A percentile compares a stretch with the other conserved stretches of the same genome.
Conservation (phyloP, 495 filamentous ascomycete genomes). For the Hypoxylon perforatum region DNA sequence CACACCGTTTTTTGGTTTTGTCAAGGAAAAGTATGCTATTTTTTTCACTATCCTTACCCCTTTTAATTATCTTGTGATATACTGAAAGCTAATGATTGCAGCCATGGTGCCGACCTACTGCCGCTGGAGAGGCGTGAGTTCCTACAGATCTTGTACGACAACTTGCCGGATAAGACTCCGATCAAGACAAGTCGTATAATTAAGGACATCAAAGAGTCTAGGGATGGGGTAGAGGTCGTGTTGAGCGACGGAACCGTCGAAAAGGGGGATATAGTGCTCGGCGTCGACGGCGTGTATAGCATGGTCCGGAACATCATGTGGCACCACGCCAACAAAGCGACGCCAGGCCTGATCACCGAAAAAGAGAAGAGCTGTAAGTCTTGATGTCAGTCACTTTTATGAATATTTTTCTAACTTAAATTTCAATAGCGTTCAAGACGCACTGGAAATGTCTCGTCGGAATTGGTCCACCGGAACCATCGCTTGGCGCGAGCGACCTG, state of each 20-base stretch:
- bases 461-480: constrained; percentile 3
- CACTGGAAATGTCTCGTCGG: constrained; percentile 18
- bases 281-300: constrained; percentile 47
- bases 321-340: constrained; percentile 4
- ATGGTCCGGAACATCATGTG: constrained; percentile 33
- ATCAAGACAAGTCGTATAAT: constrained; percentile 27
- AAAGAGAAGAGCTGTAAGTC: constrained; percentile 21
- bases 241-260: constrained; percentile 31
- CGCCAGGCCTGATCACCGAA: constrained; percentile 2
- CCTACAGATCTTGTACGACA: constrained; percentile 41
- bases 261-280: constrained; percentile 44
- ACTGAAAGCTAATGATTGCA: neutral
- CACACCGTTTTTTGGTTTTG: constrained; percentile 17
- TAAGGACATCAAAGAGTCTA: constrained; percentile 28
- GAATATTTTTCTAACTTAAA: too few species aligned
- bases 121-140: constrained; percentile 20
- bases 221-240: constrained; percentile 38
- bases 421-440: neutral
- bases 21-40: constrained; percentile 12
- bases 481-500: constrained; percentile 1
- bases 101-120: constrained; percentile 1
- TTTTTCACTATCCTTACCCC: neutral
- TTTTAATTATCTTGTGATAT: neutral
- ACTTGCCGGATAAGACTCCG: constrained; percentile 41
- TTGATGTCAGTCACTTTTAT: too few species aligned